Conservation (phyloP, 768 basidiomycete genomes). For the Phaeotremella fagi region DNA sequence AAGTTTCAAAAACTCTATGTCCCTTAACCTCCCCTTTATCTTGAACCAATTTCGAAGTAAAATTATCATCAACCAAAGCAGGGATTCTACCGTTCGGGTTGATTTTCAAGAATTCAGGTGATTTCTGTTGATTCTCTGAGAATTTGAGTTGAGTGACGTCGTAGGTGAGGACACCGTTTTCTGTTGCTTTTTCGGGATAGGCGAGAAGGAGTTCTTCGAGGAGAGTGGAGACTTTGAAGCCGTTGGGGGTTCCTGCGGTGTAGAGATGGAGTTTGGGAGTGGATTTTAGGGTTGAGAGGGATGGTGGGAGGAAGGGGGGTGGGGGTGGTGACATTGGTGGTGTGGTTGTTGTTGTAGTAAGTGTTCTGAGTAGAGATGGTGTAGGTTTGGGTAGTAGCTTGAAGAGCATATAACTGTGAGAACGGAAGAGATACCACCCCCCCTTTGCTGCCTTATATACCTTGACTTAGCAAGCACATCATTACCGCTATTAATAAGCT, state of each 20-base stretch:
- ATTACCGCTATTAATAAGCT: too few species aligned
- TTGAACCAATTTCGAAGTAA: constrained; percentile 4
- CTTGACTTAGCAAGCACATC: too few species aligned
- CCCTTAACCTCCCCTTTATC: constrained; percentile 6
- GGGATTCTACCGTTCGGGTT: constrained; percentile 51
- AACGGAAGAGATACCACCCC: too few species aligned
- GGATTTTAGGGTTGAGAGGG: background rate
- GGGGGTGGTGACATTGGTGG: background rate
- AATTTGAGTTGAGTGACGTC: constrained; percentile 54
- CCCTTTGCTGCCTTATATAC: too few species aligned
- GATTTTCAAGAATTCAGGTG: constrained; percentile 67
- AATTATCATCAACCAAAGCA: constrained; percentile 46
- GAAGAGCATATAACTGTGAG: too few species aligned
- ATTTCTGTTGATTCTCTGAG: constrained; percentile 67
- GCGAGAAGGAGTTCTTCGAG: constrained; percentile 62
- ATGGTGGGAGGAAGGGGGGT: constrained; percentile 6
- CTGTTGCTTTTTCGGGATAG: constrained; percentile 49
- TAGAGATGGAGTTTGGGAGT: constrained; percentile 51
- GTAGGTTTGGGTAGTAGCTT: background rate
- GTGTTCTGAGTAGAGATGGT: constrained; percentile 54
- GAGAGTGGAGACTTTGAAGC: constrained; percentile 52
- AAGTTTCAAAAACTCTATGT: constrained; percentile 51
- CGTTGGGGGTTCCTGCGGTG: constrained; percentile 58
- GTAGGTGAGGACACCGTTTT: constrained; percentile 38
- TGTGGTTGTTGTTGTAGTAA: background rate